Base-by-base conservation (phyloP, 108 stramenopile genomes). In the Bacterosira constricta region DNA sequence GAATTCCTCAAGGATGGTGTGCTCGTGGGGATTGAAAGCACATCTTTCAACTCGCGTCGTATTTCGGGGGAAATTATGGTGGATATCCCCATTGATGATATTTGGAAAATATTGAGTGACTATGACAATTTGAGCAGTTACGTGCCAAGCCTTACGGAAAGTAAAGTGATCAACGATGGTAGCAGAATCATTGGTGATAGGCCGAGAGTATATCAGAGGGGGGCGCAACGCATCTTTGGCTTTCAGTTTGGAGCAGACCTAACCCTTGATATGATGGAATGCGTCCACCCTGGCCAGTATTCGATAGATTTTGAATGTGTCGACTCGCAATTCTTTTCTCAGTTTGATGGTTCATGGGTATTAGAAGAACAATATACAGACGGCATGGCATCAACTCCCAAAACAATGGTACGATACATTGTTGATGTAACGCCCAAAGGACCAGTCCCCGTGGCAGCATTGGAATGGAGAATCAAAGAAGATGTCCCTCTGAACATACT, bases 401-500 rank as follows among this genome's bases (percentile, higher is more conserved):
- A 73, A 41, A 92, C 91, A 0, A 66, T 79, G 50, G 54, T 93
- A 0, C 84, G 85, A 29, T 96, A 96, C 66, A 79, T 75, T 42
- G 95, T 97, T 9, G 83, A 89, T 71, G 90, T 96, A 15, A 63
- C 83, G 42, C 96, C 95, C 4, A 90, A 90, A 49, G 95, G 96
- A 7, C 91, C 89, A 7, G 96, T 97, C 8, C 96, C 96, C 17
- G 96, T 97, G n/a, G 84, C 83, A 2, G 95, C 96, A 6, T 57
- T 97, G 25, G 95, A 97, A 77, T 97, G 96, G 96, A 79, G 94
- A 26, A 97, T 97, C 38, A 84, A 88, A 44, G 94, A 95, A 66
- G 96, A 97, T 72, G 95, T 96, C 21, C 95, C 96, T 3, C 88
- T 88, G 2, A 97, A 97, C 55, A 65, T 97, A 26, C 27, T 85